Conservation (phyloP, 306 rosid species). For the Quercus variabilis region DNA sequence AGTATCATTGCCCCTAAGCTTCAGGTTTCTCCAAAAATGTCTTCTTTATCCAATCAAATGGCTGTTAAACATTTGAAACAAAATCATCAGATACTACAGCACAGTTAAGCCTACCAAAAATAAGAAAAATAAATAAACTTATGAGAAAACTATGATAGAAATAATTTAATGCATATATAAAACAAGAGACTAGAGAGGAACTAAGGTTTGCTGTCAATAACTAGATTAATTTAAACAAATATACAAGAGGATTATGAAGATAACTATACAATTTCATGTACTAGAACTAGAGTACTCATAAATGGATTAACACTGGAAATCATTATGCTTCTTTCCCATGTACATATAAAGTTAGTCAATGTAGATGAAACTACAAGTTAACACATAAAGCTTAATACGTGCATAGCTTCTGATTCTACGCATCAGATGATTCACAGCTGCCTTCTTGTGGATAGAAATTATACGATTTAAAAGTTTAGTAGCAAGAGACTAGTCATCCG, state of each 20-base stretch:
- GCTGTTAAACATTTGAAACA: slow-evolving; percentile 9
- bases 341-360: not conserved
- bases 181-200: not conserved
- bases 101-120: not conserved
- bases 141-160: not conserved
- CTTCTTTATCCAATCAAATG: slow-evolving; percentile 34
- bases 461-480: not conserved
- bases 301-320: not conserved
- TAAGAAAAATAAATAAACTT: not conserved
- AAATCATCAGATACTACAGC: not conserved
- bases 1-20: slow-evolving; percentile 15
- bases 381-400: not conserved
- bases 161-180: not conserved
- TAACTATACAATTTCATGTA: not conserved
- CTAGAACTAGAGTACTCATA: not conserved
- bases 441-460: not conserved
- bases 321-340: not conserved
- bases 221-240: not conserved
- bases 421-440: not conserved
- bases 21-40: slow-evolving; percentile 29
- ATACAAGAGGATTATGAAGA: not conserved
- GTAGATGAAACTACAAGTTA: not conserved
- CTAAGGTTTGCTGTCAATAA: not conserved
- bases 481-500: not conserved
- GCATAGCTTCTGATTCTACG: not conserved